Conservation (phyloP, 306 rosid species). For the Alnus glutinosa region DNA sequence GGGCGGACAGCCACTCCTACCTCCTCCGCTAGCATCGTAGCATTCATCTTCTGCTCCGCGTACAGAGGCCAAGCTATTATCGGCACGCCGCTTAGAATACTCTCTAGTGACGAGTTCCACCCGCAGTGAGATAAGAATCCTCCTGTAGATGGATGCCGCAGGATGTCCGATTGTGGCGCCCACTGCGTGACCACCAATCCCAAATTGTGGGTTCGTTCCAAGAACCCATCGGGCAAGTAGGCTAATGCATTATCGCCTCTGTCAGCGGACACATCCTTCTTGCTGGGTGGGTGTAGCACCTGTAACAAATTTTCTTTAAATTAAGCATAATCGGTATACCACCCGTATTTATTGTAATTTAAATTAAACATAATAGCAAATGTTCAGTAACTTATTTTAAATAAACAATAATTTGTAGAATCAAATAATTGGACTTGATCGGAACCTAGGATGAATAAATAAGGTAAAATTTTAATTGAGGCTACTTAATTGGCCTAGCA, state of each 20-base stretch:
- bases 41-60: slow-evolving; percentile 11
- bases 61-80: slow-evolving; percentile 6
- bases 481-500: too few species aligned
- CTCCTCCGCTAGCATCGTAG: neutral
- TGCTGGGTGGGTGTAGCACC: slow-evolving; percentile 44
- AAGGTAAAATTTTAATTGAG: too few species aligned
- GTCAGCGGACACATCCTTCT: neutral
- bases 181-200: neutral
- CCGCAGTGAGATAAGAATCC: neutral
- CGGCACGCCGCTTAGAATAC: neutral
- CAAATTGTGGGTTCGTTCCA: neutral
- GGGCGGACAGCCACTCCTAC: slow-evolving; percentile 1
- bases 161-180: slow-evolving; percentile 2
- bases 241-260: neutral
- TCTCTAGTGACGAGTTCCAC: slow-evolving; percentile 4
- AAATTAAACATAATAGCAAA: too few species aligned
- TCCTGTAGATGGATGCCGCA: neutral
- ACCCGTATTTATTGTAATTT: too few species aligned
- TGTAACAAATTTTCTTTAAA: too few species aligned
- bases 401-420: too few species aligned
- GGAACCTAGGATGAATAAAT: too few species aligned
- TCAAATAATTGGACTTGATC: too few species aligned
- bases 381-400: too few species aligned
- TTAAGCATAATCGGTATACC: too few species aligned
- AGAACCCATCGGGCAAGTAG: slow-evolving; percentile 6